phyloP scores from a whole-genome alignment of 2,329 filamentous ascomycete genomes.

The Zalaria obscura region DNA sequence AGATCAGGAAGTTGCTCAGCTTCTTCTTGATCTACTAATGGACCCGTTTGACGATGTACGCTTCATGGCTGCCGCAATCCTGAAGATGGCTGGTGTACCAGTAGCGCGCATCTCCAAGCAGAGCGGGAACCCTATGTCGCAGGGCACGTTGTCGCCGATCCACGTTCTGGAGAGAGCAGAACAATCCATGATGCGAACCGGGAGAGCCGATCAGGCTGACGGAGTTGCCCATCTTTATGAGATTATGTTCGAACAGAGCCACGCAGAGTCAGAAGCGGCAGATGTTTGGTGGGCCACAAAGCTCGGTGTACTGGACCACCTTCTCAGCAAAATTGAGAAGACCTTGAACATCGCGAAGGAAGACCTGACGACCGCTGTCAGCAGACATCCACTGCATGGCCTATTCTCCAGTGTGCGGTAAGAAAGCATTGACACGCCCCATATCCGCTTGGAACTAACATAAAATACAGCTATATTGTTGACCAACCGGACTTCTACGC shows the following conservation, averaged over 20 bases:
- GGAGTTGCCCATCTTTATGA: constrained; percentile 69
- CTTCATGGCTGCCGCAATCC: constrained; percentile 32
- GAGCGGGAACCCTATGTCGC: neutral
- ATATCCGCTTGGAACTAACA: neutral
- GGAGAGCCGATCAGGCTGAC: constrained; percentile 83
- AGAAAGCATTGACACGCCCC: neutral
- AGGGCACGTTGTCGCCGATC: neutral
- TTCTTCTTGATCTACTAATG: constrained; percentile 64
- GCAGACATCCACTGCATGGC: constrained; percentile 30
- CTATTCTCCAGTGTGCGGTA: constrained; percentile 19
- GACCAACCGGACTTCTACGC: constrained; percentile 15
- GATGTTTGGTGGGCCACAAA: constrained; percentile 21
- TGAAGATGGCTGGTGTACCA: constrained; percentile 32
- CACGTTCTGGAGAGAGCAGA: constrained; percentile 24
- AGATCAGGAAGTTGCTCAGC: constrained; percentile 33
- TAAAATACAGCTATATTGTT: constrained; percentile 30
- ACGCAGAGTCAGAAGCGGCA: neutral
- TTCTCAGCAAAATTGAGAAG: constrained; percentile 48
- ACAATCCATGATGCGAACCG: constrained; percentile 50
- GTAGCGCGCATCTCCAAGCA: neutral
- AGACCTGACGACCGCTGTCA: constrained; percentile 49
- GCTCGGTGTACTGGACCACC: constrained; percentile 38
- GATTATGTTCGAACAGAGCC: constrained; percentile 40
- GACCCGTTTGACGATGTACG: constrained; percentile 92
- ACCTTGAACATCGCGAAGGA: constrained; percentile 49